Base-by-base conservation (phyloP, 352 stramenopile species). In the Pythium dissimile region DNA sequence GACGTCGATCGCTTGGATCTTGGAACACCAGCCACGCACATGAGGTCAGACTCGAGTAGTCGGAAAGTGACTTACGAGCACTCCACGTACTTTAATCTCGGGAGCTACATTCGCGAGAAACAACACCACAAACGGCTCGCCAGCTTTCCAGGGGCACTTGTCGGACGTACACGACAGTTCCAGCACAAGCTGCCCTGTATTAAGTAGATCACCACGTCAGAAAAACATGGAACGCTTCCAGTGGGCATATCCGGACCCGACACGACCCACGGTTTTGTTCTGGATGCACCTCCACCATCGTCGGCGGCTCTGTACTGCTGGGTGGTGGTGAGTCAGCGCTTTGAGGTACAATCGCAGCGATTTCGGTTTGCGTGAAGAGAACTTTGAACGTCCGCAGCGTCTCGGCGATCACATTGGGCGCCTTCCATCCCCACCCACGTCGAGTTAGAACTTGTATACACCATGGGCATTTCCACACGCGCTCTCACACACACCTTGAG, bases 181-280 rank as follows among this genome's bases (percentile, higher is more conserved):
- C 4, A 89, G 44, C 3, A 88, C 64, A 49, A 77, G 84, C 16
- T 26, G 56, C 6, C 69, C 80, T 89, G 12, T 1, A 8, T 27
- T 11, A 34, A 26, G 31, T 7, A 35, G 21, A 37, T 44, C 12
- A 15, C 13, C 61, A 20, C n/a, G n/a, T n/a, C n/a, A n/a, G n/a
- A n/a, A n/a, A n/a, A n/a, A n/a, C n/a, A n/a, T n/a, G n/a, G n/a
- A n/a, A n/a, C n/a, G n/a, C n/a, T n/a, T n/a, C n/a, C n/a, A n/a
- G n/a, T n/a, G n/a, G n/a, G n/a, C n/a, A n/a, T n/a, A n/a, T n/a
- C n/a, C n/a, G n/a, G n/a, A n/a, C n/a, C n/a, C n/a, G 16, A 32
- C 12, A 15, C 1, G 26, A 45, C 54, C 3, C 66, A 87, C 77
- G 67, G 44, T 85, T 84, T 9, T 64, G 11, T 12, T 81, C 63